Conservation (phyloP, 2,329 filamentous ascomycete species). For the Diaporthe sp. region DNA sequence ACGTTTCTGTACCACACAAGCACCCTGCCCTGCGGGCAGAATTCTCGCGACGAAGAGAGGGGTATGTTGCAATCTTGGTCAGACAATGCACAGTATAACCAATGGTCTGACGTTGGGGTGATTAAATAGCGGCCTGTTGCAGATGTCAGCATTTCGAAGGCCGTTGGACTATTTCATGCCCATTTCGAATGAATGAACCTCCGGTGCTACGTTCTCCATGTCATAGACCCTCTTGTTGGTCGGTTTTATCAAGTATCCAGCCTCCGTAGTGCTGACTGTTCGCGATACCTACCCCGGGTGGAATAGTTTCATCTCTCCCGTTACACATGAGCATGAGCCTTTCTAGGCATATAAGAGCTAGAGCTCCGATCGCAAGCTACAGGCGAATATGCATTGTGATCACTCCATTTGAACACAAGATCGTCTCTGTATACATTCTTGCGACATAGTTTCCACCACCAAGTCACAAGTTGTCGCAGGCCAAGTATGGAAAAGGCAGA, state of each 20-base stretch:
- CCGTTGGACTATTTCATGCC: background rate
- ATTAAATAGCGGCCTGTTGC: constrained; percentile 1
- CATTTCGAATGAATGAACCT: background rate
- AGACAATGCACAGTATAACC: background rate
- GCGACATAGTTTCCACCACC: background rate
- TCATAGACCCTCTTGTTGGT: background rate
- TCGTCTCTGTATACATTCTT: background rate
- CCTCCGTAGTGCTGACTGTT: background rate
- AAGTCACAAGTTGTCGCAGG: constrained; percentile 3
- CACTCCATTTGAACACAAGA: background rate
- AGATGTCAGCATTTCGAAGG: background rate
- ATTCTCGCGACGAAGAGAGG: background rate
- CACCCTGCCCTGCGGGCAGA: background rate
- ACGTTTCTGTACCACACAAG: constrained; percentile 9
- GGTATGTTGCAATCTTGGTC: constrained; percentile 3
- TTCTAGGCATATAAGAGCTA: background rate
- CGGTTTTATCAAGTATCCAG: background rate
- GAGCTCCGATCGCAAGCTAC: background rate
- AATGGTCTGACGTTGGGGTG: background rate
- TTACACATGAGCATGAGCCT: background rate
- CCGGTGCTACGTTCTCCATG: background rate
- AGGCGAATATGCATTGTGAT: background rate
- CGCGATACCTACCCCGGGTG: background rate
- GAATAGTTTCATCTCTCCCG: background rate
- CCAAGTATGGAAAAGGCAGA: constrained; percentile 1